phyloP scores from a whole-genome alignment of 2,329 filamentous ascomycete genomes.

The Botryotinia convoluta region DNA sequence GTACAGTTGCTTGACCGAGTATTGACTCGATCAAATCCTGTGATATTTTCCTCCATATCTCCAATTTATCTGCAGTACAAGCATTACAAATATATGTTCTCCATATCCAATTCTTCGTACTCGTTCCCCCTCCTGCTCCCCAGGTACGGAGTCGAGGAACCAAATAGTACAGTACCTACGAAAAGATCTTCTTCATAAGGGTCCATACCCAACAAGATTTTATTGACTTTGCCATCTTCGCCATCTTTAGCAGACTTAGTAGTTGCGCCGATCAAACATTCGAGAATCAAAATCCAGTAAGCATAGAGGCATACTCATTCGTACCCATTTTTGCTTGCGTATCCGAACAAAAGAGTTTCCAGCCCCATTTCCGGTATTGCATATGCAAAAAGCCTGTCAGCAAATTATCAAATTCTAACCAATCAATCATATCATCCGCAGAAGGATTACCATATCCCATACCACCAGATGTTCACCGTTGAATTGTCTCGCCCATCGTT shows the following conservation, averaged over 20 bases:
- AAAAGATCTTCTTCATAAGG: background rate
- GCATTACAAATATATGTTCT: background rate
- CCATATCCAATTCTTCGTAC: background rate
- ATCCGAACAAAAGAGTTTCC: background rate
- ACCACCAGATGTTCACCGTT: constrained; percentile 29
- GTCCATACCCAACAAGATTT: background rate
- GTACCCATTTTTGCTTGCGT: background rate
- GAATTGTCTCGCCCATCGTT: constrained; percentile 5
- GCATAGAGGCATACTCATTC: background rate
- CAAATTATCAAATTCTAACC: background rate
- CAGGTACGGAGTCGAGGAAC: background rate
- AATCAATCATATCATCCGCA: constrained; percentile 19
- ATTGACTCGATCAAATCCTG: background rate
- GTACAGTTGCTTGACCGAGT: background rate
- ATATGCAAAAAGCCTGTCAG: constrained; percentile 17
- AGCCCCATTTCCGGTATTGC: background rate
- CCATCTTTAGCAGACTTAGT: background rate
- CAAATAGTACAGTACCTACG: background rate
- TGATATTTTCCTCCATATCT: background rate
- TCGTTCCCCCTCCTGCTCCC: background rate
- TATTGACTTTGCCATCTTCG: background rate
- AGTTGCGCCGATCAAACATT: background rate
- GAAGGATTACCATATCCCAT: constrained; percentile 25
- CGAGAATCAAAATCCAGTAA: background rate
- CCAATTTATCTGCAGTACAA: background rate